Base-by-base conservation (phyloP, 2,329 filamentous ascomycete genomes). In the Colletotrichum zoysiae region DNA sequence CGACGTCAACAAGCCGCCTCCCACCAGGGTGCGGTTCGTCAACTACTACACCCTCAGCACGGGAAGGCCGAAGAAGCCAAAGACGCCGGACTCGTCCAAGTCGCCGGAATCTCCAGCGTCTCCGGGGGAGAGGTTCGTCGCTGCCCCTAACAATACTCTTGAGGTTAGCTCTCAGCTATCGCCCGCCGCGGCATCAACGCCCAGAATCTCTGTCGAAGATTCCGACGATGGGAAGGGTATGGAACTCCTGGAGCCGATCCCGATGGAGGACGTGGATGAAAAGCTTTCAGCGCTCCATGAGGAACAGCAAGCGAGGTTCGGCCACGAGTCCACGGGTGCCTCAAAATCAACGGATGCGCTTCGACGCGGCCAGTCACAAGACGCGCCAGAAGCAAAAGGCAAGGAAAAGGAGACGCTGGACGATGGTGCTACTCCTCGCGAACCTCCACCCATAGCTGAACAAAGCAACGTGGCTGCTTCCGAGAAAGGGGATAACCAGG, bases 21-120 rank as follows among this genome's bases (percentile, higher is more conserved):
- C 56, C n/a, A 83, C 84, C 2, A 85, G 91, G 64, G 88, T 96
- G 14, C 88, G 94, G 20, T 97, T 97, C 77, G 86, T 94, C 69
- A 97, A 97, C 78, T 97, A 97, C 79, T 97, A 95, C 78, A 97
- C 95, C 1, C 88, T 93, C n/a, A 95, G 93, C 75, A 92, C 92
- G 12, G 95, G 95, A 4, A 86, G 89, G 70, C 86, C 87, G 2
- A 95, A 92, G 75, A 79, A 81, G 67, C 79, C 80, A 18, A 84
- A 85, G 74, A 60, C 67, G 16, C 68, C 73, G 14, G 74, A 65
- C 38, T 44, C 59, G 74, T 58, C 74, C 35, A 56, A 71, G n/a
- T 71, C 68, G 20, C 68, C 65, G 3, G 55, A 18, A 35, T 67
- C 65, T 26, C 55, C 60, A 12, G 55, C 12, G 33, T 51, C 46